Percentiles rank a stretch among this genome's conserved stretches.
phyloP scores from a whole-genome alignment of 176 grass and related monocot genomes.

The Otatea glauca region DNA sequence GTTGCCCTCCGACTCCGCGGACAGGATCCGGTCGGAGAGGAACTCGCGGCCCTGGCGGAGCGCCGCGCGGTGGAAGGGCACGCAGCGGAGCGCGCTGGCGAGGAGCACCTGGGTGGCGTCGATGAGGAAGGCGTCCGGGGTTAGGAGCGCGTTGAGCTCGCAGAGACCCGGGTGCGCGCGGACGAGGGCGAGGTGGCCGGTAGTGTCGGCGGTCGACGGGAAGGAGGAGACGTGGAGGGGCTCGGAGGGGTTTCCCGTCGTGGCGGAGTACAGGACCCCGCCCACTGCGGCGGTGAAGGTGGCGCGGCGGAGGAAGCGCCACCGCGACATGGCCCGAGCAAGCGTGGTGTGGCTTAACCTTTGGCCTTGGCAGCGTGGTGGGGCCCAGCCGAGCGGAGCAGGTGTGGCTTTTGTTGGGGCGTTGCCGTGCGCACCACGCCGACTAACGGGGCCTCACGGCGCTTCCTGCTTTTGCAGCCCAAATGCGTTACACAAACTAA shows the following conservation, averaged over 20 bases:
- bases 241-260: background rate
- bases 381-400: no score
- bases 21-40: background rate
- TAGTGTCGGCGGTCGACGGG: no score
- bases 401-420: no score
- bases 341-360: background rate
- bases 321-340: constrained; percentile 36
- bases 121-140: constrained; percentile 27
- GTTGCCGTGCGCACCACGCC: no score
- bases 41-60: background rate
- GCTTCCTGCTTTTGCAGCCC: no score
- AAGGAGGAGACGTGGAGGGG: background rate
- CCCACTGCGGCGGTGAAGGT: constrained; percentile 20
- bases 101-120: constrained; percentile 39
- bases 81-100: constrained; percentile 13
- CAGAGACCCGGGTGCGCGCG: constrained; percentile 23
- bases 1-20: background rate
- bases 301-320: constrained; percentile 34
- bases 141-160: constrained; percentile 37
- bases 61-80: background rate
- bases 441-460: no score
- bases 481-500: no score
- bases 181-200: constrained; percentile 38
- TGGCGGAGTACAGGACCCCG: background rate
- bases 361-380: background rate